Conservation (phyloP, 2,329 filamentous ascomycete genomes). For the Sclerotinia borealis region DNA sequence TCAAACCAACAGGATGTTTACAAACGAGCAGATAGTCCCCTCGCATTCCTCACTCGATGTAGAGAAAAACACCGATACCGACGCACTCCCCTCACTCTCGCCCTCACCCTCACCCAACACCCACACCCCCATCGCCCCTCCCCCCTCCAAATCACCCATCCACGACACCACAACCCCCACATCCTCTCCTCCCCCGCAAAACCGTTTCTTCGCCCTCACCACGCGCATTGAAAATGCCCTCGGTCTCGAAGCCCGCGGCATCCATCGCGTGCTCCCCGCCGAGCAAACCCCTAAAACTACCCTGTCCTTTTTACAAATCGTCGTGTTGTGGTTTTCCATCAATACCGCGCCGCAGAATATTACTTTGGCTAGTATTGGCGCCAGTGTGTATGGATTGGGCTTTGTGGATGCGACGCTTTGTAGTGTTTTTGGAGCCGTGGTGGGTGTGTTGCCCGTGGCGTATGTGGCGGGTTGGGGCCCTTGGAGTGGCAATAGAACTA, state of each 20-base stretch:
- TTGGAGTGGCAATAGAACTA: slow-evolving; percentile 53
- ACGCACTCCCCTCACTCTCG: background rate
- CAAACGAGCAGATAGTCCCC: background rate
- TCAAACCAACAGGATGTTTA: background rate
- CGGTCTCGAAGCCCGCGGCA: slow-evolving; percentile 48
- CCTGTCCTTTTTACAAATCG: slow-evolving; percentile 28
- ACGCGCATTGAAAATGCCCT: slow-evolving; percentile 22
- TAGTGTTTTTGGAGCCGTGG: slow-evolving; percentile 50
- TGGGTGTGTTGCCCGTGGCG: slow-evolving; percentile 49
- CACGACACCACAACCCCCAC: background rate
- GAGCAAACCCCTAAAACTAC: slow-evolving; percentile 42
- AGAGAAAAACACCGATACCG: background rate
- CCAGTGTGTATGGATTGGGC: slow-evolving; percentile 50
- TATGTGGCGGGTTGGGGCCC: slow-evolving; percentile 60
- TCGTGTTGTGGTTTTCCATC: slow-evolving; percentile 54
- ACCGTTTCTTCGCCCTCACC: slow-evolving; percentile 2
- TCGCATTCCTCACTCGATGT: background rate
- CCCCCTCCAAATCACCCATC: background rate
- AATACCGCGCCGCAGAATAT: slow-evolving; percentile 60
- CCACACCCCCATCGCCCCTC: background rate
- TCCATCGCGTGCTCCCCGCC: slow-evolving; percentile 49
- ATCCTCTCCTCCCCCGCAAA: background rate
- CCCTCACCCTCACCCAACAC: no score
- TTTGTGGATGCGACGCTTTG: slow-evolving; percentile 52
- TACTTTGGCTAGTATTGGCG: slow-evolving; percentile 57